Percentiles rank a stretch among this genome's conserved stretches.
phyloP scores from a whole-genome alignment of 139 green algal species.

The Coelastrella sp. region DNA sequence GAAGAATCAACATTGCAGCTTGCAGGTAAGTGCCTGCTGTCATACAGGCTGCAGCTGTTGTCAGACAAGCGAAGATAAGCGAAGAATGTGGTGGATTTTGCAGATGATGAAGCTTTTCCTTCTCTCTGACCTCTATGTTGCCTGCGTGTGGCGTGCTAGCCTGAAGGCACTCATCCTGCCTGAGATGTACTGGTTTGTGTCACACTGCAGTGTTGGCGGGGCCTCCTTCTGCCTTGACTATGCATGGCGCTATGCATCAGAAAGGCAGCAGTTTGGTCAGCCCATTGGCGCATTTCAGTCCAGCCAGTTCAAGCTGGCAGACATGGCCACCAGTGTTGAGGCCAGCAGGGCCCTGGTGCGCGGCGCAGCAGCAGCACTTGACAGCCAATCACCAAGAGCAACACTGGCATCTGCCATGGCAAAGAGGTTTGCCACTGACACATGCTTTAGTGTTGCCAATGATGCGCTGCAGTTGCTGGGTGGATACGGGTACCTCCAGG shows the following conservation, averaged over 20 bases:
- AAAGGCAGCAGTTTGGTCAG: slow-evolving; percentile 45
- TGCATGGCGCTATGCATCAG: slow-evolving; percentile 61
- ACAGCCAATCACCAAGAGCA: slow-evolving; percentile 51
- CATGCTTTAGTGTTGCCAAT: slow-evolving; percentile 78
- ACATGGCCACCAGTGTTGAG: slow-evolving; percentile 84
- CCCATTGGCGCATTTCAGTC: slow-evolving; percentile 43
- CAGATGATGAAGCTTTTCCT: too few species aligned
- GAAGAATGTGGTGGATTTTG: too few species aligned
- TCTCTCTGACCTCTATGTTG: too few species aligned
- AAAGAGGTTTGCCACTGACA: slow-evolving; percentile 86
- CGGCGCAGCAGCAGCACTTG: slow-evolving; percentile 69
- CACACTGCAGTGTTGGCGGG: slow-evolving; percentile 78
- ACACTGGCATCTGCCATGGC: slow-evolving; percentile 85
- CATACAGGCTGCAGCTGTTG: background rate
- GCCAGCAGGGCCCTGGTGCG: slow-evolving; percentile 76
- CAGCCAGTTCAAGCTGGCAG: slow-evolving; percentile 84
- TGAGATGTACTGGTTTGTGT: background rate
- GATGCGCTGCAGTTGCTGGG: slow-evolving; percentile 82
- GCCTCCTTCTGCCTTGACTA: slow-evolving; percentile 77
- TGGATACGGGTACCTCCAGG: slow-evolving; percentile 83
- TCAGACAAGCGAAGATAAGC: too few species aligned
- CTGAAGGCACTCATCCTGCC: too few species aligned
- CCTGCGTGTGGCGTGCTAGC: too few species aligned
- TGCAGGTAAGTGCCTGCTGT: background rate
- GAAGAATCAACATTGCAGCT: slow-evolving; percentile 87